Percentiles rank a stretch among this genome's conserved stretches.
phyloP scores from a whole-genome alignment of 169 alveolate species.

The Plasmodium gonderi region DNA sequence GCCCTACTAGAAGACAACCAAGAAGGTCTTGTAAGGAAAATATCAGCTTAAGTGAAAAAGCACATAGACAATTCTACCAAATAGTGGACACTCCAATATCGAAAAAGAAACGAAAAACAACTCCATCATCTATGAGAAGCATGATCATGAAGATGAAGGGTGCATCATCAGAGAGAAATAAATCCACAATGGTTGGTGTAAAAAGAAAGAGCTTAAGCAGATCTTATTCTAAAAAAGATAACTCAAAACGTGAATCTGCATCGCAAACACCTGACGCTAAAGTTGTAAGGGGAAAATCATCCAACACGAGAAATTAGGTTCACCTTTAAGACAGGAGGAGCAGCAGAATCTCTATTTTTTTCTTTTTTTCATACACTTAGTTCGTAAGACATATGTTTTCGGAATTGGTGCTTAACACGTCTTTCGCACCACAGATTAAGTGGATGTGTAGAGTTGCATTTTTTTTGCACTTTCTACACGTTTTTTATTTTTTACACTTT shows the following conservation, averaged over 20 bases:
- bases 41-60: constrained; percentile 38
- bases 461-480: no score
- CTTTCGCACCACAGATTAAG: no score
- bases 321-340: no score
- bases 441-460: no score
- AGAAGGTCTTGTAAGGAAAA: constrained; percentile 72
- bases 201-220: constrained; percentile 19
- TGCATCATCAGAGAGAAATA: background rate
- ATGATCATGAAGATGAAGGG: background rate
- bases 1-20: constrained; percentile 69
- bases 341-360: background rate
- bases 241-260: constrained; percentile 12
- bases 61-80: constrained; percentile 33
- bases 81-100: constrained; percentile 34
- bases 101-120: constrained; percentile 31
- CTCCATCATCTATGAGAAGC: background rate
- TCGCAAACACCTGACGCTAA: constrained; percentile 13
- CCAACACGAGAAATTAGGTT: constrained; percentile 8
- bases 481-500: no score
- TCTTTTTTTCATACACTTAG: background rate
- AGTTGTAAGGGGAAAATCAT: background rate
- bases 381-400: background rate
- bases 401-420: no score
- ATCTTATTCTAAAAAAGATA: constrained; percentile 16
- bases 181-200: constrained; percentile 10